Percentiles rank a stretch among this genome's conserved stretches.
phyloP scores from a whole-genome alignment of 257 asterid species.

The Striga asiatica region DNA sequence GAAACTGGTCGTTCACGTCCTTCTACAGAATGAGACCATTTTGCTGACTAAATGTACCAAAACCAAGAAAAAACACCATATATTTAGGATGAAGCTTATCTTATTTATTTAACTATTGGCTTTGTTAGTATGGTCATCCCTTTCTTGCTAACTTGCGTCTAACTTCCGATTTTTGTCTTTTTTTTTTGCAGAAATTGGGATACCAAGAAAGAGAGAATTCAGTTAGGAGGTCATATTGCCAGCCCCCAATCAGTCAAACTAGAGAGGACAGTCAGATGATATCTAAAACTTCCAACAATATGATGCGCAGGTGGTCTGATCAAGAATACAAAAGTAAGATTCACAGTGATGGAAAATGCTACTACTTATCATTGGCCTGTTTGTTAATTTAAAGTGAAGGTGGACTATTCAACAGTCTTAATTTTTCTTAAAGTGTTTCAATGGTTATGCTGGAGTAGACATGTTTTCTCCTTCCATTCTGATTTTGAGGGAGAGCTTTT shows the following conservation, averaged over 20 bases:
- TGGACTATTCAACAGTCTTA: not conserved
- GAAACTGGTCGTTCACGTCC: not conserved
- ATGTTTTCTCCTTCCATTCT: not conserved
- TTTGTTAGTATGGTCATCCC: constrained; percentile 12
- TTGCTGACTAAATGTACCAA: too few species aligned
- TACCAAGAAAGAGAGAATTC: constrained; percentile 88
- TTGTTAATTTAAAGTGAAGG: constrained; percentile 10
- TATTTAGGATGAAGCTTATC: not conserved
- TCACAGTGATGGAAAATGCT: not conserved
- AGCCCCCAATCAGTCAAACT: constrained; percentile 44
- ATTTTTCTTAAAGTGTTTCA: not conserved
- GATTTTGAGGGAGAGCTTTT: constrained; percentile 2
- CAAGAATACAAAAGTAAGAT: constrained; percentile 71
- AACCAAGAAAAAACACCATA: not conserved
- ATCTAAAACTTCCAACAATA: constrained; percentile 53
- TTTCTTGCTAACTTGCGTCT: constrained; percentile 17
- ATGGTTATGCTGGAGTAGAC: constrained; percentile 12
- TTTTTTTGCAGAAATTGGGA: constrained; percentile 38
- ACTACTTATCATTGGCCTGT: not conserved
- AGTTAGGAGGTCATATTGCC: constrained; percentile 41
- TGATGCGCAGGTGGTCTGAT: constrained; percentile 57
- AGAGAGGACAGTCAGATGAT: constrained; percentile 62
- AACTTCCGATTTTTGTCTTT: constrained; percentile 6
- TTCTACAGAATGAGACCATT: not conserved
- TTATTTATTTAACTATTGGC: constrained; percentile 3